Evolutionary conservation across 306 rosid species (phyloP), one percentile per base, ranked within the genome.

Genomic region (Vigna nakashimae): DNA sequence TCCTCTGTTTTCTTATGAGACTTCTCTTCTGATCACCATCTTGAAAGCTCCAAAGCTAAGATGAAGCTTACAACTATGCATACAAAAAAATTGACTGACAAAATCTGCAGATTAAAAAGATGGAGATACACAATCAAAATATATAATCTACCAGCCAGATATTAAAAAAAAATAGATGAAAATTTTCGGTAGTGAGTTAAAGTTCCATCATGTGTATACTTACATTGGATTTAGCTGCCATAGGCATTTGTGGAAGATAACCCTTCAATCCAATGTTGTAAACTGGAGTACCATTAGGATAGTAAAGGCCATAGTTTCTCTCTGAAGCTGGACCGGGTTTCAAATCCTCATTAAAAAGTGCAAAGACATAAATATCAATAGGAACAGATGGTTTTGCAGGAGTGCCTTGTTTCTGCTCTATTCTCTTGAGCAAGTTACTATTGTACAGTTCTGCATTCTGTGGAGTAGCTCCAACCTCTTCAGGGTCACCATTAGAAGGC

Each of bases 261-360:
- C 93, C 91, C 26, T 90, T 87, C 52, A 88, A 71, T 58, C 93
- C 98, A 73, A 88, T 79, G 53, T 90, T 73, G 71, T 94, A 94
- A 69, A 94, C 98, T 9, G 88, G 96, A 1, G 74, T 66, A 6
- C 96, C 98, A 84, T 94, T 49, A 1, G 98, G 97, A 84, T 91
- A 90, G 72, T 69, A 94, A 38, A 94, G 91, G 15, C 98, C 98
- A 78, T 92, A 94, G 57, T 94, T 94, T 79, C 94, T 89, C 83
- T 94, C 98, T 8, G 98, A 92, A 12, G 90, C 65, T 3, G 90
- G 91, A 62, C 96, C 98, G 30, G 93, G 80, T 66, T 94, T 94
- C 77, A 89, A 13, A 79, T 94, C 36, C 86, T 94, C 98, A 71
- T 94, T 94, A 56, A 94, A 94, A 53, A 94, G 93, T 3, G 97